Evolutionary conservation across 1,284 basidiomycete species (phyloP).

Genomic region (Pterulicium gracile): DNA sequence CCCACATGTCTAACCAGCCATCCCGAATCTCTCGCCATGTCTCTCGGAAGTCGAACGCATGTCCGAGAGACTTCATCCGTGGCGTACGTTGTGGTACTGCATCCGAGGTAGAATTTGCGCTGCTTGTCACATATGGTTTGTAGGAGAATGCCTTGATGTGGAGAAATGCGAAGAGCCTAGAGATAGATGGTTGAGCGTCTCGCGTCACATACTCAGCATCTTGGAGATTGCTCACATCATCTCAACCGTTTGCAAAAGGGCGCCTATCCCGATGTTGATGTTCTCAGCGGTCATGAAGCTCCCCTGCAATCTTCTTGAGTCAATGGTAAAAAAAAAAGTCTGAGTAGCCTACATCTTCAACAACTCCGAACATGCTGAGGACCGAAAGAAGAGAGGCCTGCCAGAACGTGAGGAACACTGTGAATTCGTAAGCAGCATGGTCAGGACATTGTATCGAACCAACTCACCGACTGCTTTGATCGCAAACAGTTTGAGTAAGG

Average conservation of each 20-base stretch:
- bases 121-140: slow-evolving; percentile 38
- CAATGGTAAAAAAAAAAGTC: slow-evolving; percentile 4
- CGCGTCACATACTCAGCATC: background rate
- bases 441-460: background rate
- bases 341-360: slow-evolving; percentile 45
- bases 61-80: slow-evolving; percentile 41
- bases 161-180: slow-evolving; percentile 53
- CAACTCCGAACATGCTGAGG: slow-evolving; percentile 48
- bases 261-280: slow-evolving; percentile 64
- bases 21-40: slow-evolving; percentile 48
- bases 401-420: slow-evolving; percentile 76
- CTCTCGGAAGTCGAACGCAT: slow-evolving; percentile 60
- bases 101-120: slow-evolving; percentile 17
- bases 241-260: slow-evolving; percentile 63
- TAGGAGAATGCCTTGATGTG: slow-evolving; percentile 73
- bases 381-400: slow-evolving; percentile 55
- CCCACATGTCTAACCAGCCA: slow-evolving; percentile 44
- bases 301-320: slow-evolving; percentile 26
- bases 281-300: slow-evolving; percentile 64
- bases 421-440: background rate
- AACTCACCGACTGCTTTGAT: slow-evolving; percentile 59
- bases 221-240: slow-evolving; percentile 72
- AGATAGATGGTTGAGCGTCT: background rate
- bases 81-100: slow-evolving; percentile 29
- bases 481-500: slow-evolving; percentile 63